These are phyloP conservation scores for Chlamydomonas reinhardtii DNA, from an alignment of 163 green algal species.

Conservation along the genomic window DNA sequence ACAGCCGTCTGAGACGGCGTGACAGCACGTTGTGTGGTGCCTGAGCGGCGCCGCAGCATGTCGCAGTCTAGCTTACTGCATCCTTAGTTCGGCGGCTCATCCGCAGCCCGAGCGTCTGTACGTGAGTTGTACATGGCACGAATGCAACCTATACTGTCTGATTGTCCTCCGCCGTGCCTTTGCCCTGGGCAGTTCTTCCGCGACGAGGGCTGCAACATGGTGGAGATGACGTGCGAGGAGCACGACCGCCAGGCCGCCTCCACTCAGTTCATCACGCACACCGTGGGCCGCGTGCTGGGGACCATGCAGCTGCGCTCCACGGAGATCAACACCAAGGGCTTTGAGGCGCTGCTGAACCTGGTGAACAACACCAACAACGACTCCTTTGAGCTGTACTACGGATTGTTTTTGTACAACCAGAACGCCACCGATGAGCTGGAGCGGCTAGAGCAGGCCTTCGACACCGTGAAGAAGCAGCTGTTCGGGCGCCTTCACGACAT, in stretches of 20 bases:
- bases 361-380: conserved; percentile 98
- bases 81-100: too few species aligned
- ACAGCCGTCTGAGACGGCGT: too few species aligned
- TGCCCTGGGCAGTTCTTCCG: conserved; percentile 74
- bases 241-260: conserved; percentile 95
- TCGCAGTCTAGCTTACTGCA: too few species aligned
- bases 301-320: conserved; percentile 87
- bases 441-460: conserved; percentile 79
- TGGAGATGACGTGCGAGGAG: conserved; percentile 98
- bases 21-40: too few species aligned
- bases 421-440: conserved; percentile 88
- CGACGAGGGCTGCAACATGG: conserved; percentile 95
- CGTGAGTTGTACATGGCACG: too few species aligned
- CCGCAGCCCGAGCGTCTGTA: too few species aligned
- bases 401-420: conserved; percentile 99
- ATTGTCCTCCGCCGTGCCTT: too few species aligned
- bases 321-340: conserved; percentile 92
- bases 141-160: too few species aligned
- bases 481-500: conserved; percentile 90
- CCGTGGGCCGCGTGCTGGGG: conserved; percentile 93
- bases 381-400: conserved; percentile 99
- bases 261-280: conserved; percentile 99
- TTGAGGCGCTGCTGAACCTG: conserved; percentile 92
- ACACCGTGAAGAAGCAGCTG: conserved; percentile 92
- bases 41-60: too few species aligned